Evolutionary conservation across 2,329 filamentous ascomycete species (phyloP), one percentile per base, ranked within the genome.

Genomic region (Diaporthe sp.): DNA sequence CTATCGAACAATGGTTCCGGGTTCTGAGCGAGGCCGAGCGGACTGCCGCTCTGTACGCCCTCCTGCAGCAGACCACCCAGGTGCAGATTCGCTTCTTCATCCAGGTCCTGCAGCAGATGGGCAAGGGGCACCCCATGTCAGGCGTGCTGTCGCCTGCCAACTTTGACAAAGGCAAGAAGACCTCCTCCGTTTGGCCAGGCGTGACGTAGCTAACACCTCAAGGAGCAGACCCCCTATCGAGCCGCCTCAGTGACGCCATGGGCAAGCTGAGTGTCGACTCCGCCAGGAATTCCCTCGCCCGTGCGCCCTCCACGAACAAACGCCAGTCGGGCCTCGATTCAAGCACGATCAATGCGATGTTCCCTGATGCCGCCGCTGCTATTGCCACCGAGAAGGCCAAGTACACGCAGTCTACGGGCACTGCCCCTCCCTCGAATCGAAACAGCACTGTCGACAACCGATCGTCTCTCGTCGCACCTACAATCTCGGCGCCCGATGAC

Each of bases 31-130:
- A 98, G 86, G 96, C 97, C 38, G 97, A 99, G 86, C 91, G 97
- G 77, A 99, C 97, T 28, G 97, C 97, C 76, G 97, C 97, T 66
- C 87, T 98, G 74, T 99, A 99, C 83, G 96, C 97, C 76, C 88
- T 99, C 79, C 89, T 99, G 75, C 97, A 99, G 87, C 97, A 99
- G 88, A 98, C 97, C 8, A 99, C 97, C 6, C 97, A 98, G 85
- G 96, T 99, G 76, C 97, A 99, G 86, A 98, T 98, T 82, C 93
- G 97, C 72, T 99, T 99, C 89, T 99, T 99, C 86, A 98, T 98
- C 79, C 96, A 98, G 85, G 95, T 99, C 61, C 88, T 99, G 79
- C 96, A 98, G 87, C 97, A 99, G 84, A 99, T 98, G 97, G 96
- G 96, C 77, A 98, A 98, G 87, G 97, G 93, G 81, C 96, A 98